Evolutionary conservation across 2,329 filamentous ascomycete genomes (phyloP), one percentile per base, ranked within the genome.

Genomic region (Botryosphaeria agaves): DNA sequence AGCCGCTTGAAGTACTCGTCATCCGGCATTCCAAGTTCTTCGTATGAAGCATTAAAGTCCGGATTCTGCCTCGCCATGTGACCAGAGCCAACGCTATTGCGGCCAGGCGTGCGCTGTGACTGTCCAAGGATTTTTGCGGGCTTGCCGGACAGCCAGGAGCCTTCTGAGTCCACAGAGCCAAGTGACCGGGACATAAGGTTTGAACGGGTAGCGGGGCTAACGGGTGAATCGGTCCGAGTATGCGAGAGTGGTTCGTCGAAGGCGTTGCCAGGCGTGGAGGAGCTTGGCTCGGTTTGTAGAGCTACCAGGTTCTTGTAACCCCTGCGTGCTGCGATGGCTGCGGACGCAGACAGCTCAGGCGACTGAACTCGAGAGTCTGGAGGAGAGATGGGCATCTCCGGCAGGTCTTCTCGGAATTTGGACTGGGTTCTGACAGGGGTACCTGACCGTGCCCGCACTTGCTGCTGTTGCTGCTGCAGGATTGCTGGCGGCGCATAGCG

Each of bases 141-240:
- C 33, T 76, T 74, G 11, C 87, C 84, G 3, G 84, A 89, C 26
- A 98, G 72, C 89, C 89, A 98, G 1, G 85, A 94, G 4, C 71
- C 89, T 57, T 98, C 89, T 0, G 85, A 94, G 47, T 94, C 89
- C 35, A 95, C 82, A 0, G 85, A 94, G 2, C 84, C 89, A 12
- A 95, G 64, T 0, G 87, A 95, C 51, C 85, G 77, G 18, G 84
- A 82, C 47, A 84, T 54, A 19, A 48, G n/a, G 35, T 8, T 46
- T 9, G 33, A 27, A 16, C 31, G 14, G 46, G 41, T 14, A 41
- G 38, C 43, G 5, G 51, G 45, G 26, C 46, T 52, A 29, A 53
- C 46, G 1, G 58, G 55, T 7, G 58, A 61, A 28, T 62, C 59
- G 18, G 51, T 57, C 26, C 56, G 52, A 14, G 27, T 30, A 14